These are phyloP conservation scores for Ceratocystis eucalypticola DNA, from an alignment of 2,329 filamentous ascomycete genomes.

Conservation along the genomic window DNA sequence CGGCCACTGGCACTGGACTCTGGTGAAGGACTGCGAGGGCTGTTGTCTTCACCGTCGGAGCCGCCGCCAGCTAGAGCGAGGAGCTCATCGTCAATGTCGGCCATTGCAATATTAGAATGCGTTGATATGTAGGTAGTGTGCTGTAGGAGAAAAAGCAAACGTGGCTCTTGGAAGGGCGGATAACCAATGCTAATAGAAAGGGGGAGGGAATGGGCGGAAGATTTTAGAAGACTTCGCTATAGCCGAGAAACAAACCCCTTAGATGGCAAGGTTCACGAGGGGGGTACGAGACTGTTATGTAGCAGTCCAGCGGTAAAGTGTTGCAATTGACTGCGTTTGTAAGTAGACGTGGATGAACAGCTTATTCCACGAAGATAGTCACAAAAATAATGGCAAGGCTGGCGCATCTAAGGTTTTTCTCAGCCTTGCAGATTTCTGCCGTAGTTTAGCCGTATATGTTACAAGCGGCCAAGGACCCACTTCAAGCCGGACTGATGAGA, in stretches of 20 bases:
- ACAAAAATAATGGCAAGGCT: neutral
- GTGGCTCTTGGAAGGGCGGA: no score
- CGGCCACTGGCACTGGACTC: conserved; percentile 1
- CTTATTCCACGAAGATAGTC: neutral
- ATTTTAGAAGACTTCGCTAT: neutral
- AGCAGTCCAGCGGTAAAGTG: no score
- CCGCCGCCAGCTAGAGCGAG: conserved; percentile 74
- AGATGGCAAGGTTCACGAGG: no score
- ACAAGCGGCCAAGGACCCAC: neutral
- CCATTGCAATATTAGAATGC: conserved; percentile 42
- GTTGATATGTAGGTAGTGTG: neutral
- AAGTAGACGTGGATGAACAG: neutral
- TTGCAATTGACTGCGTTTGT: neutral
- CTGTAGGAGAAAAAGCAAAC: neutral
- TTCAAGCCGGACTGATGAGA: neutral
- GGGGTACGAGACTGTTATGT: no score
- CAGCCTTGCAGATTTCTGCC: neutral
- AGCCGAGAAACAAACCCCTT: neutral
- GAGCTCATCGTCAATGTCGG: conserved; percentile 84
- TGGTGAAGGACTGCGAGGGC: conserved; percentile 12
- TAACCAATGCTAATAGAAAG: neutral
- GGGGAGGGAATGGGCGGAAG: neutral
- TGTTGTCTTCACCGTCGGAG: conserved; percentile 42
- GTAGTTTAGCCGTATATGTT: neutral
- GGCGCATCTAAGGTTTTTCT: neutral